These are phyloP conservation scores for Cryptomeria japonica DNA, from an alignment of 75 land plant genomes.

Conservation along the genomic window DNA sequence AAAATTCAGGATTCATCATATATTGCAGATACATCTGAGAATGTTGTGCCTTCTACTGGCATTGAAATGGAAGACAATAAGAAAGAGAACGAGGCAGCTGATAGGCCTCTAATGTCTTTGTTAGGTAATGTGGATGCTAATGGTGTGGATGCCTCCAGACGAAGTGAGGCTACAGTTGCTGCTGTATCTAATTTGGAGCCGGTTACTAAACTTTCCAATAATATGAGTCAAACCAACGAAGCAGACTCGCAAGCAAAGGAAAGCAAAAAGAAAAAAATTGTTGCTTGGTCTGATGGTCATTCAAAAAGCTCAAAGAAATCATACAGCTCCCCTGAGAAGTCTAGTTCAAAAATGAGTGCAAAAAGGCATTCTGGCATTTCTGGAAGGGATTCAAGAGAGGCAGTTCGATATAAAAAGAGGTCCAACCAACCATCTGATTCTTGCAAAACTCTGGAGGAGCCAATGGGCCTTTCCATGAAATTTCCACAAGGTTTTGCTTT, in stretches of 20 bases:
- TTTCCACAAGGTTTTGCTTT: conserved; percentile 54
- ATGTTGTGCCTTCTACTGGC: background rate
- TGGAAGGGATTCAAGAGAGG: conserved; percentile 4
- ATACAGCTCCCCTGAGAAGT: background rate
- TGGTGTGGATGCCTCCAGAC: background rate
- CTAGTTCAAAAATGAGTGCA: background rate
- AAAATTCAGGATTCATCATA: conserved; percentile 24
- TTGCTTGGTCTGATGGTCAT: background rate
- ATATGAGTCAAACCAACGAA: background rate
- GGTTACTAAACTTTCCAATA: background rate
- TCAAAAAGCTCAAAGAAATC: conserved; percentile 1
- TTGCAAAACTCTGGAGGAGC: conserved; percentile 10
- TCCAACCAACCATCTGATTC: background rate
- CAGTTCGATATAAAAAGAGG: conserved; percentile 2
- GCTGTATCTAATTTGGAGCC: background rate
- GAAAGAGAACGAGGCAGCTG: background rate
- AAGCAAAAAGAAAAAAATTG: background rate
- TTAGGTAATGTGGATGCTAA: background rate
- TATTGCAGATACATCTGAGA: background rate
- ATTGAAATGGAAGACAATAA: background rate
- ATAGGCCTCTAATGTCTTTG: background rate
- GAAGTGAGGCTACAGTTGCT: background rate
- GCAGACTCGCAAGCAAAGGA: background rate
- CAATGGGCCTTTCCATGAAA: conserved; percentile 59
- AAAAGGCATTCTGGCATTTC: background rate